Base-by-base conservation (phyloP, 345 rosid species). In the Eucalyptus cloeziana region DNA sequence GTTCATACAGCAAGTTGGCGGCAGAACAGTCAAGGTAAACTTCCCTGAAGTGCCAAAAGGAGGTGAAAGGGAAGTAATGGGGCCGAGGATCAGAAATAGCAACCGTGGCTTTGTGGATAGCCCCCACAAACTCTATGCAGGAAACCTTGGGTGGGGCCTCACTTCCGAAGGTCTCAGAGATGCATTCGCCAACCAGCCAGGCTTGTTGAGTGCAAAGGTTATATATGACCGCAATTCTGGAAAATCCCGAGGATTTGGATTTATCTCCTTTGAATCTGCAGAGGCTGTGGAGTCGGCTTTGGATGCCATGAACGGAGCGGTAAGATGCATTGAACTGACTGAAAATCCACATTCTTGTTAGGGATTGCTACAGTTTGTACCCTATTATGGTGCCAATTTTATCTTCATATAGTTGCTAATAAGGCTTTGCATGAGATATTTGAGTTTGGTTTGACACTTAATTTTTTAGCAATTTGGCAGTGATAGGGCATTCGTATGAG, bases 41-140 rank as follows among this genome's bases (percentile, higher is more conserved):
- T 95, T 95, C 91, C 99, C 98, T 13, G 98, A 96, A 92, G 99
- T 96, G 86, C 99, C 99, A 30, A 95, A 92, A 92, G 99, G 99
- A 88, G 99, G 97, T 19, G 99, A 97, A 91, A 94, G 96, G 90
- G 96, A 94, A 89, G 91, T 96, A n/a, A 92, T 95, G 96, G 93
- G 94, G 30, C 93, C 94, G 24, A 94, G 89, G 89, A 93, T 97
- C 88, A 88, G 92, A 88, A 95, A 89, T 85, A 88, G 91, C 89
- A 91, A 95, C 90, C 93, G 49, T 54, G 92, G 93, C 86, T 98
- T 95, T 45, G 86, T 94, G 5, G 99, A 96, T 52, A 95, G 96
- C 90, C 98, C 96, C 71, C 93, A 96, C 94, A 96, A 97, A 94
- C 92, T 98, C 88, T 97, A 98, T 90, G 99, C 97, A 3, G 98